phyloP scores from a whole-genome alignment of 805 yeast genomes.

The Nakazawaea populi region DNA sequence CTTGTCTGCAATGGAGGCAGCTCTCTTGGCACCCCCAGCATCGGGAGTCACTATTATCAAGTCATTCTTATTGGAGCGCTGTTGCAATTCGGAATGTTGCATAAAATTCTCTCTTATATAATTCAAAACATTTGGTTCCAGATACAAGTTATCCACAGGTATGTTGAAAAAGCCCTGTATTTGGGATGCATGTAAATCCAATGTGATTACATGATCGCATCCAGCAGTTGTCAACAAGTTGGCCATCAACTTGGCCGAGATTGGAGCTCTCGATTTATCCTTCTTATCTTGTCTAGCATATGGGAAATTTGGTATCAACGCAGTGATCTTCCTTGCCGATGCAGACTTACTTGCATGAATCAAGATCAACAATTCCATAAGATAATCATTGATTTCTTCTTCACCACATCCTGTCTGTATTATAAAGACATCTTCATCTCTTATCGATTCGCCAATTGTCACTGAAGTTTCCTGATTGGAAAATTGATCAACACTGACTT shows the following conservation, averaged over 20 bases:
- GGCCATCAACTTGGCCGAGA: conserved; percentile 91
- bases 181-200: conserved; percentile 97
- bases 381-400: conserved; percentile 66
- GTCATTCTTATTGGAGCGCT: conserved; percentile 27
- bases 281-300: conserved; percentile 97
- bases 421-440: conserved; percentile 87
- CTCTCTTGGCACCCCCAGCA: conserved; percentile 98
- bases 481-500: conserved; percentile 77
- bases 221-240: conserved; percentile 91
- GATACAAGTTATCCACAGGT: conserved; percentile 94
- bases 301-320: conserved; percentile 92
- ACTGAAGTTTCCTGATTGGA: conserved; percentile 88
- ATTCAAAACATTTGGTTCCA: conserved; percentile 84
- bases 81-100: conserved; percentile 14
- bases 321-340: conserved; percentile 89
- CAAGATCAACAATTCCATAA: conserved; percentile 84
- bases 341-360: conserved; percentile 95
- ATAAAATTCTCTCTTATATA: conserved; percentile 67
- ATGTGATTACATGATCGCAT: conserved; percentile 90
- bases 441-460: conserved; percentile 77
- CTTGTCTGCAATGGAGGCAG: conserved; percentile 88
- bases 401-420: conserved; percentile 84
- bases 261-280: conserved; percentile 94
- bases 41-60: conserved; percentile 92
- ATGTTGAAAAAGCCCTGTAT: conserved; percentile 95